Evolutionary conservation across 805 yeast species (phyloP), one percentile per base, ranked within the genome.

Genomic region (Metschnikowia proteae): DNA sequence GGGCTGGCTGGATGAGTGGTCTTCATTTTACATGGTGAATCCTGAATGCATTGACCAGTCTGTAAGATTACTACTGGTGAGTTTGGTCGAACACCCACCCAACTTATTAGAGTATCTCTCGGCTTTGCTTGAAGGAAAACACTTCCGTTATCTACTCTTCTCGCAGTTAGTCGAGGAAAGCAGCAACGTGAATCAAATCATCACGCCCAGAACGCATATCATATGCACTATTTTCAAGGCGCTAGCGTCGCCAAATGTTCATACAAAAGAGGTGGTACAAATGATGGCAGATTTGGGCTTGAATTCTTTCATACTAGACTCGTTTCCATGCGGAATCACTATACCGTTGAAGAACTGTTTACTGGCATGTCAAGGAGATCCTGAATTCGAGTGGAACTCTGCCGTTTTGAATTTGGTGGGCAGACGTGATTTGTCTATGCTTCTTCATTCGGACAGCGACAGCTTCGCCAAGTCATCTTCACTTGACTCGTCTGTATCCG

Each of bases 1-100:
- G 80, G 82, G 86, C 5, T 87, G 96, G 96, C 78, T 83, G 8
- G 80, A 73, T 1, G 49, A 57, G 0, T 87, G 96, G 96, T 61
- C 67, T 23, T 57, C 64, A 1, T 82, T 81, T 55, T 88, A 90
- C 60, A 67, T 64, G 55, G 55, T 66, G 3, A 69, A 71, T 5
- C 46, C 43, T 1, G 46, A 43, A 0, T 30, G 38, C 2, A 56
- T 81, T 5, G 84, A 79, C 53, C 55, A 57, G 13, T 57, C 62
- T 0, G 64, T 73, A 1, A 67, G 70, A 35, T 70, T 81, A 32
- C 60, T 76, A 57, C 68, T 76, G 70, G 65, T 59, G 13, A 58
- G 78, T 55, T 70, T 81, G 56, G 54, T 84, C 4, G 70, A 74
- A 3, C 62, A 68, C 1, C 90, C 90, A 0, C 89, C 90, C 0